Conservation (phyloP, 1,284 basidiomycete species). For the Moesziomyces antarcticus region DNA sequence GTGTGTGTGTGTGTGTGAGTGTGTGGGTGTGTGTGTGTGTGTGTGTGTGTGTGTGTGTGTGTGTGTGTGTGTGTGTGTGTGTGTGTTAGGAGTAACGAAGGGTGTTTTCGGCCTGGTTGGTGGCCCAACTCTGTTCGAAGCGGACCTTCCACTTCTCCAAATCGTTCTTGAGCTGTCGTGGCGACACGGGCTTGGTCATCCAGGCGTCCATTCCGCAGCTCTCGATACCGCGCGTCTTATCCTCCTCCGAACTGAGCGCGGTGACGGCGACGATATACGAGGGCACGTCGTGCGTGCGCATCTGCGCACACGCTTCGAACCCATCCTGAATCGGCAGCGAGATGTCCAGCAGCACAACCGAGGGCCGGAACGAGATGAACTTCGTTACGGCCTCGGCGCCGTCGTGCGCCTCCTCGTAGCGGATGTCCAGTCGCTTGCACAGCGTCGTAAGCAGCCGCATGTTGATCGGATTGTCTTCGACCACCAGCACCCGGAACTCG, state of each 20-base stretch:
- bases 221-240: conserved; percentile 49
- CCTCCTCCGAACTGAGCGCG: conserved; percentile 51
- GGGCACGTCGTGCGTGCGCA: conserved; percentile 41
- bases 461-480: conserved; percentile 63
- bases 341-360: conserved; percentile 59
- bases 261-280: conserved; percentile 57
- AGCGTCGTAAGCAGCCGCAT: conserved; percentile 53
- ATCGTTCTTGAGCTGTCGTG: conserved; percentile 27
- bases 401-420: conserved; percentile 51
- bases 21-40: no score
- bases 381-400: conserved; percentile 54
- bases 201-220: conserved; percentile 56
- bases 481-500: conserved; percentile 53
- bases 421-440: conserved; percentile 37
- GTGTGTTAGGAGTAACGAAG: no score
- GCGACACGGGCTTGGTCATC: conserved; percentile 57
- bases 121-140: not conserved
- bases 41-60: no score
- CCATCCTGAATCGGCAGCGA: conserved; percentile 56
- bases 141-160: conserved; percentile 22
- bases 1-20: no score
- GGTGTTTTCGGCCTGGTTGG: not conserved
- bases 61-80: no score
- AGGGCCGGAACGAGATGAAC: conserved; percentile 45
- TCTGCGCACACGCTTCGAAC: conserved; percentile 54